Base-by-base conservation (phyloP, 768 basidiomycete genomes). In the Lactarius akahatsu region DNA sequence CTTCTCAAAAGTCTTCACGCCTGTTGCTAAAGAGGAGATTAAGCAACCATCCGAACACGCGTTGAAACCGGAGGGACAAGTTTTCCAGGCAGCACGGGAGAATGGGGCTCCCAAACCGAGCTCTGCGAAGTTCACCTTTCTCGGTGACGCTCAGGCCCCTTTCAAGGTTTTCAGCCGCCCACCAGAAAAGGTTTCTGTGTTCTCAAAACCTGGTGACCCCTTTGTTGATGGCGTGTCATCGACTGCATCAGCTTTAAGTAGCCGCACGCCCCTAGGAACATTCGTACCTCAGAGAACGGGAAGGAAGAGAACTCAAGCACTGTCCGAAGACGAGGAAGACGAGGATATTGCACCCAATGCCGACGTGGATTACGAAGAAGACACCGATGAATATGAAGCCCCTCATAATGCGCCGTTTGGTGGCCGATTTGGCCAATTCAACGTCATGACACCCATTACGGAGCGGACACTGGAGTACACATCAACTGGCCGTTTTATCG, bases 401-500 rank as follows among this genome's bases (percentile, higher is more conserved):
- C 67, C 71, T 11, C 71, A 74, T 34, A 67, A 67, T 2, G 77
- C 81, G 23, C 88, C 90, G 34, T 79, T 89, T 59, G 89, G 88
- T 18, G 88, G 91, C 20, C 85, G 91, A 32, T 90, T 92, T 73
- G 91, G 90, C 41, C 81, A 84, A 65, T 91, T 98, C 77, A 88
- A 91, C 73, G 88, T 96, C 63, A 95, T 99, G 94, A 98, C 96
- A 10, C 96, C 97, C 3, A 98, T 98, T 76, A 93, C 93, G 15
- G 97, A 99, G 76, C 83, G 96, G 50, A 98, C 97, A 11, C 85
- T 85, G 72, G 97, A 98, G 76, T 96, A 81, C 74, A 85, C 90
- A 3, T 81, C 81, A 38, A 89, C 86, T 71, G 89, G 86, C 18
- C 80, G 85, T 26, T 73, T 67, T n/a, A 67, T 71, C 40, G 73